Conservation (phyloP, 225 moss, liverwort and hornwort genomes). For the Antitrichia curtipendula region DNA sequence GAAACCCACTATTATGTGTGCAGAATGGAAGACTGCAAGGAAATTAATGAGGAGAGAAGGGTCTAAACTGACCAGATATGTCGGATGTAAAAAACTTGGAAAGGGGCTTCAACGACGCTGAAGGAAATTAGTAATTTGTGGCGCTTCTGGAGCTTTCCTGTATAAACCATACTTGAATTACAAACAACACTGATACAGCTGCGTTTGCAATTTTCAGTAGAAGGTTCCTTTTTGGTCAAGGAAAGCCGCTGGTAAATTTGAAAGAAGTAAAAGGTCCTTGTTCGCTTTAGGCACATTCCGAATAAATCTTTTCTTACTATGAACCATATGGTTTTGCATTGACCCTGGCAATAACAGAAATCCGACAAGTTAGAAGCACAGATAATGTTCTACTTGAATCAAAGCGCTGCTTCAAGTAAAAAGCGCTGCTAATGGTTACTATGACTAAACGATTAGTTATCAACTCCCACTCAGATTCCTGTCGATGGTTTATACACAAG, state of each 20-base stretch:
- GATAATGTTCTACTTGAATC: neutral
- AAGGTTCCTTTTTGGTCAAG: neutral
- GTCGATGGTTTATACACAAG: neutral
- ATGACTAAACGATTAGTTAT: neutral
- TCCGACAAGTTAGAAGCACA: neutral
- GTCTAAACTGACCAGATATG: neutral
- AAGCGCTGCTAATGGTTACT: neutral
- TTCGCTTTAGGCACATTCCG: neutral
- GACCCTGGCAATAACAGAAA: neutral
- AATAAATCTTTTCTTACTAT: neutral
- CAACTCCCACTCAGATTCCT: neutral
- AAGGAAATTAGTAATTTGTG: neutral
- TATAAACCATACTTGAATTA: neutral
- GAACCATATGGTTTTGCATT: neutral
- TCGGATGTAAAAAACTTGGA: neutral
- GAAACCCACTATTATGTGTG: neutral
- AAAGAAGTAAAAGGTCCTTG: neutral
- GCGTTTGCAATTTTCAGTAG: neutral
- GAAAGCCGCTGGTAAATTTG: neutral
- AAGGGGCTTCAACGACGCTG: neutral
- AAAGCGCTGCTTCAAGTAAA: neutral
- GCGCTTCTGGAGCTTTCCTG: neutral
- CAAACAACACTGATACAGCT: neutral
- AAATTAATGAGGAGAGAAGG: neutral
- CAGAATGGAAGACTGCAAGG: neutral